Percentiles rank a stretch among this genome's conserved stretches.
Evolutionary conservation across 1,284 basidiomycete species (phyloP).

Genomic region (Athelia sp.): DNA sequence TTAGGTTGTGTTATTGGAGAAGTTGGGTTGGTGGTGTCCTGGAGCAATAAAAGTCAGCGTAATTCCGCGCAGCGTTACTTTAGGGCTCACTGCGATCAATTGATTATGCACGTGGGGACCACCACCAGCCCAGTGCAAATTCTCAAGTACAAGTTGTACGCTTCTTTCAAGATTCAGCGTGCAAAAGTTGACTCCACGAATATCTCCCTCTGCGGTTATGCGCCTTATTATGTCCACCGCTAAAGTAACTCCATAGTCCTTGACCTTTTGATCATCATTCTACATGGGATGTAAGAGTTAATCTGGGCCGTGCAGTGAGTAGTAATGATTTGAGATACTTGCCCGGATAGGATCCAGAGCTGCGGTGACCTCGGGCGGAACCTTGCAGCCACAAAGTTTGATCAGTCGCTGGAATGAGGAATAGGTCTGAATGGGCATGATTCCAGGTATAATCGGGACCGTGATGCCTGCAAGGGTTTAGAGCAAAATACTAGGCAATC

Average conservation of each 20-base stretch:
- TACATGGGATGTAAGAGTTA: constrained; percentile 28
- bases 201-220: constrained; percentile 50
- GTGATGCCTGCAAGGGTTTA: constrained; percentile 61
- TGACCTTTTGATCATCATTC: constrained; percentile 89
- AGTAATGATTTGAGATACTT: constrained; percentile 21
- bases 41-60: constrained; percentile 6
- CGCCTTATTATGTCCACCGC: constrained; percentile 73
- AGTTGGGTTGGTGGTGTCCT: constrained; percentile 35
- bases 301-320: background rate
- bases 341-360: constrained; percentile 81
- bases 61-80: constrained; percentile 3
- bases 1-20: constrained; percentile 19
- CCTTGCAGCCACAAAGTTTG: constrained; percentile 81
- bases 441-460: constrained; percentile 90
- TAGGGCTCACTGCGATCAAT: constrained; percentile 58
- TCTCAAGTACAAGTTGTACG: constrained; percentile 83
- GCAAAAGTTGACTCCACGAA: constrained; percentile 90
- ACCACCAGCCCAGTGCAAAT: constrained; percentile 62
- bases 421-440: constrained; percentile 99
- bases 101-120: constrained; percentile 46
- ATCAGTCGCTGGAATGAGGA: constrained; percentile 89
- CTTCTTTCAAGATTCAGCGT: constrained; percentile 98
- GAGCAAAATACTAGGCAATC: constrained; percentile 2
- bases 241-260: constrained; percentile 81
- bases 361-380: constrained; percentile 68